Evolutionary conservation across 2,329 filamentous ascomycete genomes (phyloP), one percentile per base, ranked within the genome.

Genomic region (Blastomyces silverae): DNA sequence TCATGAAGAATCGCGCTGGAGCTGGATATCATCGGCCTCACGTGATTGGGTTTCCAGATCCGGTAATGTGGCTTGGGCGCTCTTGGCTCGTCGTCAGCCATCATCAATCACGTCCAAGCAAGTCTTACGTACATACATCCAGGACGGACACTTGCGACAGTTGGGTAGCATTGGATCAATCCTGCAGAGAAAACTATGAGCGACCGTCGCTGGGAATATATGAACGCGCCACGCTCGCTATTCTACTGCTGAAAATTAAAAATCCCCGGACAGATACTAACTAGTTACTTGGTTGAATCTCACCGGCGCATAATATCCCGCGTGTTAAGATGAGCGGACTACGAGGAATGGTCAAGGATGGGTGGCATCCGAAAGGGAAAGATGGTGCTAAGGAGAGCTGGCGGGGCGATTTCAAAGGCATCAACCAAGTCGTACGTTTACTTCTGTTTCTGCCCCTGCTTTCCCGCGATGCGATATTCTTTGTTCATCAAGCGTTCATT

Each of bases 381-480:
- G 79, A 82, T 60, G 82, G 82, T n/a, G 77, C 77, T 50, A 80
- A 79, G 66, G 82, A 84, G 68, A 81, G 80, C 65, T 83, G 82
- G 82, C 75, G 81, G 61, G 79, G 80, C 42, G 82, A 85, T 64
- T 84, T 84, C 72, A 83, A 82, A 74, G 85, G 80, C 67, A 79
- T 83, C 71, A 82, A 83, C 74, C 83, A 80, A 79, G 81, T 82
- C 76, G 83, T 84, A 74, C 72, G 78, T 74, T 67, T 62, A 28
- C 39, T 42, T 48, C 64, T 52, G 22, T 53, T 42, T n/a, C 25
- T 53, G 44, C 22, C 37, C 42, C 22, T 10, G 2, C n/a, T 11
- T n/a, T 34, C 6, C 20, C 17, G 7, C 28, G 5, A 31, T 55
- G 8, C 13, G 50, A 53, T 15, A 55, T 34, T 15, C 17, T n/a